Evolutionary conservation across 2,329 filamentous ascomycete genomes (phyloP), one percentile per base, ranked within the genome.

Genomic region (Parastagonospora nodorum): DNA sequence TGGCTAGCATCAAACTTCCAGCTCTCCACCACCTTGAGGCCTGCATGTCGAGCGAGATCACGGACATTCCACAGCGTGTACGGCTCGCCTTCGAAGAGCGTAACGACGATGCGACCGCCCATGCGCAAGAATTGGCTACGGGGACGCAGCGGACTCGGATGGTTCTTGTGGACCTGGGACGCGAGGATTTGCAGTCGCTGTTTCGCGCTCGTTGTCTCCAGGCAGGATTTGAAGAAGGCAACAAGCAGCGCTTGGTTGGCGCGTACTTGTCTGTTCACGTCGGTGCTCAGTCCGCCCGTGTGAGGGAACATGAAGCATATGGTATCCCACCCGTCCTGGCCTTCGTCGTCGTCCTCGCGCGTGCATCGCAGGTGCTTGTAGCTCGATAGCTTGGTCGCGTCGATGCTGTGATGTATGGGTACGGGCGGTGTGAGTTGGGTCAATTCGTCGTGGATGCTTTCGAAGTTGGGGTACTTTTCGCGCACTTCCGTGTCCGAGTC

Each of bases 241-340:
- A 69, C 67, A 11, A 68, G 56, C 51, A 71, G 66, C 44, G 48
- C 64, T 55, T 69, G 68, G 77, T 99, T 97, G 72, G 90, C 85
- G 49, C 94, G 86, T 11, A 97, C 92, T 76, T 99, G 94, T 31
- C 94, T 83, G 77, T 97, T 97, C 48, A 97, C 88, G 77, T 97
- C 92, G 62, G 88, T 97, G 58, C 85, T 89, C 66, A 95, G 87
- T 39, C 94, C 94, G 57, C 94, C 94, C 3, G 95, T 89, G 77
- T 99, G 94, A 31, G 94, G 94, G 74, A 99, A 99, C 80, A 97
- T 96, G 84, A 97, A 99, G 60, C 93, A 81, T 55, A 97, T 87
- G 49, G 85, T 83, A 72, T 96, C 87, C 80, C 88, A 92, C 4
- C 78, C 74, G 9, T 53, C 64, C 8, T 55, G 50, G 30, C 51